phyloP scores from a whole-genome alignment of 179 eudicot species.

The Actinidia chinensis region DNA sequence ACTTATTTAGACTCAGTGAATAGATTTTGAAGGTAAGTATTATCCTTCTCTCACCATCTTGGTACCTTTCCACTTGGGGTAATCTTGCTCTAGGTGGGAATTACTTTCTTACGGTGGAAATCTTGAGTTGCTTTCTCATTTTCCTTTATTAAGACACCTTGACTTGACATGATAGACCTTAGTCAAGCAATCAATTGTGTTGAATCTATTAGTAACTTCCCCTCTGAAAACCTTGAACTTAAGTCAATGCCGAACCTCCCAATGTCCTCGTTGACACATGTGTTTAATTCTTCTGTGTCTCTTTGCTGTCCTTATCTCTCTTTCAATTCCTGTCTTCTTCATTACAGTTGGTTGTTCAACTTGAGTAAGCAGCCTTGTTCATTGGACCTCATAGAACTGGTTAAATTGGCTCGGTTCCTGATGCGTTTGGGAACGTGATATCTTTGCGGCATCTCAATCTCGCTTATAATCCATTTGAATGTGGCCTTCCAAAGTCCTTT shows the following conservation, averaged over 20 bases:
- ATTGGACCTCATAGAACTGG: neutral
- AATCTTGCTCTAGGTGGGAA: neutral
- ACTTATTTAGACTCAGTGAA: neutral
- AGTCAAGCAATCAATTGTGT: slow-evolving; percentile 1
- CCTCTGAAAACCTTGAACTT: neutral
- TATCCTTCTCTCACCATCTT: neutral
- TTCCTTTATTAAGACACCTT: slow-evolving; percentile 12
- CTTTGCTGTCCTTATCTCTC: neutral
- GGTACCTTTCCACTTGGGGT: neutral
- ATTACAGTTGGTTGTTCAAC: neutral
- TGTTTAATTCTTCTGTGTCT: neutral
- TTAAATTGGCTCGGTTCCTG: neutral
- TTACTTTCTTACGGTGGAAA: neutral
- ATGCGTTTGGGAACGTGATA: neutral
- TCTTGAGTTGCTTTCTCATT: slow-evolving; percentile 5
- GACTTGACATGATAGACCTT: neutral
- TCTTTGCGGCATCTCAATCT: neutral
- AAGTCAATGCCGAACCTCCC: neutral
- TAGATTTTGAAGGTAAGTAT: neutral
- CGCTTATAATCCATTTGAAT: neutral
- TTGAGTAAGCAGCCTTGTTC: neutral
- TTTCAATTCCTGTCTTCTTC: neutral
- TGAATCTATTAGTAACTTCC: neutral
- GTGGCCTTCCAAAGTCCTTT: neutral
- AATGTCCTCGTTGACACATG: neutral